Evolutionary conservation across 352 stramenopile genomes (phyloP).

Genomic region (Phytophthora nicotianae): DNA sequence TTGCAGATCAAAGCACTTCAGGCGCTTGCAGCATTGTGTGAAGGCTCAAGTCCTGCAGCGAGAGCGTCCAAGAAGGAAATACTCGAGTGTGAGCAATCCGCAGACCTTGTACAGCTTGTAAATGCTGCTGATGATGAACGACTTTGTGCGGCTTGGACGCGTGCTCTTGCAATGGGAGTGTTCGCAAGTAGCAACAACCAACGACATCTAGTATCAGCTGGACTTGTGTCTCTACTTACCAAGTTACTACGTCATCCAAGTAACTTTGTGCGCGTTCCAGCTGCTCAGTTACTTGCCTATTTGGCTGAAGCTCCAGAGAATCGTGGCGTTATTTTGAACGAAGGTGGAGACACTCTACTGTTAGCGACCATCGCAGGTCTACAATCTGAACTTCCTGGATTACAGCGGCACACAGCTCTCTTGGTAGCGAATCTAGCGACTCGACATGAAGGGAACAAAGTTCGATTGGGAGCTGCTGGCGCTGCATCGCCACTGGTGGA

Average conservation of each 20-base stretch:
- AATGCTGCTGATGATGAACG: conserved; percentile 26
- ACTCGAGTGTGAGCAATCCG: conserved; percentile 56
- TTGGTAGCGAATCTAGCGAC: conserved; percentile 63
- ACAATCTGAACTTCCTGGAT: conserved; percentile 55
- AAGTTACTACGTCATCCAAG: conserved; percentile 36
- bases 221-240: conserved; percentile 46
- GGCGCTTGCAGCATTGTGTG: conserved; percentile 54
- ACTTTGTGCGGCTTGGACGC: conserved; percentile 53
- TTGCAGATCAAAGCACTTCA: conserved; percentile 57
- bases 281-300: conserved; percentile 51
- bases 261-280: conserved; percentile 34
- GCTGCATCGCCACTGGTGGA: conserved; percentile 53
- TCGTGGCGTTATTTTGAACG: conserved; percentile 44
- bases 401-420: conserved; percentile 65
- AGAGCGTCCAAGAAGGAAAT: conserved; percentile 64
- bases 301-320: conserved; percentile 57
- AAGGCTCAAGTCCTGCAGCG: conserved; percentile 30
- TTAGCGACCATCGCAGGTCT: conserved; percentile 41
- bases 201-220: conserved; percentile 38
- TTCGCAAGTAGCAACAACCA: conserved; percentile 58
- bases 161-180: conserved; percentile 47
- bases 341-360: conserved; percentile 47
- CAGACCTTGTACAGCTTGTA: conserved; percentile 43
- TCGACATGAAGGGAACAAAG: conserved; percentile 67
- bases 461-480: conserved; percentile 55